Base-by-base conservation (phyloP, 1,284 basidiomycete species). In the Ceratobasidium theobromae region DNA sequence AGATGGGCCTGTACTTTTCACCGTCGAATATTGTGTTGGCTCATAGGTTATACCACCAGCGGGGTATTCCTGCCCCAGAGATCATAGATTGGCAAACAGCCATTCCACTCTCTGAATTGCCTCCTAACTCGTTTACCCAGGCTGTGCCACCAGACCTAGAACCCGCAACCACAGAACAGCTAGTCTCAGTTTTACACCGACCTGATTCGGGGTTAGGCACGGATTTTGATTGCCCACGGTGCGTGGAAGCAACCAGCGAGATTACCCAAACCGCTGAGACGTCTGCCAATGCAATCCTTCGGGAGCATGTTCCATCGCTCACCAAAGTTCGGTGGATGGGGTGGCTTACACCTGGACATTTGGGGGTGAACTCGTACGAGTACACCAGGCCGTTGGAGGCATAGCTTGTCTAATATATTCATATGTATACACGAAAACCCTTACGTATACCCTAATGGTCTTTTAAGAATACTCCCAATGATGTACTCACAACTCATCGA, bases 161-260 rank as follows among this genome's bases (percentile, higher is more conserved):
- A 11, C 27, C 49, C 14, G 60, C 27, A 11, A 40, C 48, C 6
- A 53, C 60, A 30, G 49, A 38, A 11, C 60, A 64, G 21, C 60
- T 64, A 14, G 38, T 64, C 8, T 52, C 60, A 18, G n/a, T 64
- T 6, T 49, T 64, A n/a, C 60, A 64, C 35, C 33, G 48, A 25
- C 49, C 16, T 28, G 60, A 52, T 33, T 16, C 21, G 18, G 48
- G 38, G 11, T 23, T 25, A n/a, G 48, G 33, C 5, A 32, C 12
- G 27, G 60, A 53, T 9, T 64, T 64, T 53, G 28, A 38, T 11
- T 64, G 60, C 28, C 33, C 33, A 27, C 33, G n/a, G 38, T 64
- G 60, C 49, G 18, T 53, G 16, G 60, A 52, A 21, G n/a, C 38
- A 9, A 49, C 49, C 8, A 38, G 25, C 3, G 23, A 32, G 60